A percentile compares a stretch with the other conserved stretches of the same genome.
These are phyloP conservation scores for Cocos nucifera DNA, from an alignment of 176 grass and related monocot genomes.

Conservation along the genomic window DNA sequence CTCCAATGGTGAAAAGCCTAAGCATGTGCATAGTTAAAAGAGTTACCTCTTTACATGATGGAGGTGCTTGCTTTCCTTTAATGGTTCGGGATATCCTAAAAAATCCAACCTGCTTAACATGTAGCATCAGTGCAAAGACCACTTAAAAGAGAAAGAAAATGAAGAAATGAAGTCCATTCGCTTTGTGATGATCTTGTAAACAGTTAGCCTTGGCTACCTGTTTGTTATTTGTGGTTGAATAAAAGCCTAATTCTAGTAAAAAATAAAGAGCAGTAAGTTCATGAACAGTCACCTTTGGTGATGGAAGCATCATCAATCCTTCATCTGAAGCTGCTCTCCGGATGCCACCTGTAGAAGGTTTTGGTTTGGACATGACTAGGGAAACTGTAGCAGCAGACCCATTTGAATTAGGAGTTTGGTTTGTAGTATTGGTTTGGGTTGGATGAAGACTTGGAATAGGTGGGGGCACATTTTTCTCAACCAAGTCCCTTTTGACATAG, in stretches of 20 bases:
- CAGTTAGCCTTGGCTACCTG: too few relatives aligned
- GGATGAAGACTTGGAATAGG: background rate
- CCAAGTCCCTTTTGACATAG: constrained; percentile 14
- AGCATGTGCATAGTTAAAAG: too few relatives aligned
- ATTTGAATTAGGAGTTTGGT: constrained; percentile 17
- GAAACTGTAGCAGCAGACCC: constrained; percentile 5
- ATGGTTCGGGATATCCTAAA: constrained; percentile 23
- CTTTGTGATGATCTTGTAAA: too few relatives aligned
- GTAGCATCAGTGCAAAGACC: background rate
- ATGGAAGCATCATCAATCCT: constrained; percentile 20
- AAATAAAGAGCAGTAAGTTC: background rate
- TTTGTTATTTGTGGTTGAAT: too few relatives aligned
- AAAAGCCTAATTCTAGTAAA: too few relatives aligned
- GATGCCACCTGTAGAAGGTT: constrained; percentile 8
- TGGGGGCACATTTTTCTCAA: constrained; percentile 9
- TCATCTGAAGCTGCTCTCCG: constrained; percentile 22
- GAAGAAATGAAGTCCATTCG: too few relatives aligned
- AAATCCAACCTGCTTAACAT: constrained; percentile 18
- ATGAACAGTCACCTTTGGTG: constrained; percentile 7
- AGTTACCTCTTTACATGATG: constrained; percentile 22
- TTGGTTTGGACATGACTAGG: constrained; percentile 4
- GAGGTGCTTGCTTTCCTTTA: constrained; percentile 20
- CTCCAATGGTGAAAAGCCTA: too few relatives aligned
- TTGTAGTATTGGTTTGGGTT: background rate
- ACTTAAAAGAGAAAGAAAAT: background rate